Conservation (phyloP, 2,329 filamentous ascomycete species). For the Phyllosticta paracitricarpa region DNA sequence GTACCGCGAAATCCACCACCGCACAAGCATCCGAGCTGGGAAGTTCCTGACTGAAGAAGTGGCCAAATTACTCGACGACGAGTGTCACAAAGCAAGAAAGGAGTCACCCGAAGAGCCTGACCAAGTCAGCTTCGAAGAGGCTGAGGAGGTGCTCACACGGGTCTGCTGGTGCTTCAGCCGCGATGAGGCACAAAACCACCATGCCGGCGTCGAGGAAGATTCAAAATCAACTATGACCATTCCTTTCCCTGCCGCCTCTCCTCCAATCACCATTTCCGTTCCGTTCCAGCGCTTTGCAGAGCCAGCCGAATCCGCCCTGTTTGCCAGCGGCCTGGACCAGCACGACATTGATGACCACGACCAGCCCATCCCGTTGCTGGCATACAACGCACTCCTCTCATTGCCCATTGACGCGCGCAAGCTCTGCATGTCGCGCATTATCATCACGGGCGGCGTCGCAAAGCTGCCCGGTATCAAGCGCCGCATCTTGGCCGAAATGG, state of each 20-base stretch:
- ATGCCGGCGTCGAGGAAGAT: slow-evolving; percentile 7
- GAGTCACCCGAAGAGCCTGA: slow-evolving; percentile 15
- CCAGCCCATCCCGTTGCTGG: slow-evolving; percentile 61
- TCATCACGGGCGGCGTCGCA: slow-evolving; percentile 75
- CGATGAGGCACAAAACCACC: slow-evolving; percentile 17
- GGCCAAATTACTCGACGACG: slow-evolving; percentile 50
- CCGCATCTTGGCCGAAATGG: slow-evolving; percentile 67
- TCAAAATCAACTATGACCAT: slow-evolving; percentile 29
- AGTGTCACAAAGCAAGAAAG: slow-evolving; percentile 24
- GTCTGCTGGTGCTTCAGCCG: slow-evolving; percentile 60
- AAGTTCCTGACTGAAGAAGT: slow-evolving; percentile 61
- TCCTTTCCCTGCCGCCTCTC: slow-evolving; percentile 22
- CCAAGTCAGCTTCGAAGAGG: slow-evolving; percentile 55
- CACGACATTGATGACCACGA: slow-evolving; percentile 77
- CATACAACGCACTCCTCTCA: slow-evolving; percentile 65
- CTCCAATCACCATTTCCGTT: slow-evolving; percentile 49
- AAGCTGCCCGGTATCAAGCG: slow-evolving; percentile 69
- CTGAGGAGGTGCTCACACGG: slow-evolving; percentile 67
- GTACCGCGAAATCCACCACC: slow-evolving; percentile 67
- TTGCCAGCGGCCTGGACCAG: slow-evolving; percentile 45
- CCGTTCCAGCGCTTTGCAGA: slow-evolving; percentile 62
- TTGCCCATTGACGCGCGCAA: slow-evolving; percentile 75
- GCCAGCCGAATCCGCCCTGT: slow-evolving; percentile 66
- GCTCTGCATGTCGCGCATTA: slow-evolving; percentile 76
- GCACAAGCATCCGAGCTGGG: slow-evolving; percentile 63